Percentiles rank a stretch among this genome's conserved stretches.
Conservation (phyloP, 2,329 filamentous ascomycete species). For the Microdochium nivale region DNA sequence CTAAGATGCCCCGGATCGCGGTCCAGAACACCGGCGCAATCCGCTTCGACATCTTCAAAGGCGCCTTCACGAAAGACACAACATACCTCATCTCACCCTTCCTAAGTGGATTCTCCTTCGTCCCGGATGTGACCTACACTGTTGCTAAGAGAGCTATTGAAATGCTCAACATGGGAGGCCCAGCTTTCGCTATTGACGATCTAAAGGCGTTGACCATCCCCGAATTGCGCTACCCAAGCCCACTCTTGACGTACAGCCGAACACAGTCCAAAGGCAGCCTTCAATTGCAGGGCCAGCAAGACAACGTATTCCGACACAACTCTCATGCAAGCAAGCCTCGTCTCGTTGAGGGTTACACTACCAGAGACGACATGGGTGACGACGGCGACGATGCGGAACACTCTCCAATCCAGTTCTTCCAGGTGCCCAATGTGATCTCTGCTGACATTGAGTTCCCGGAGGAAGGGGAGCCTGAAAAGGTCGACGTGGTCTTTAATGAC, state of each 20-base stretch:
- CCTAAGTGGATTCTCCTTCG: constrained; percentile 64
- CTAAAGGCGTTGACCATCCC: constrained; percentile 40
- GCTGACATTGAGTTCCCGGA: constrained; percentile 53
- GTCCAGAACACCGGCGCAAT: constrained; percentile 86
- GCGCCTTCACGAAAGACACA: constrained; percentile 79
- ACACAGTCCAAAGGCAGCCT: constrained; percentile 7
- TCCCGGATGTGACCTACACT: constrained; percentile 73
- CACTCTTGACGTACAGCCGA: constrained; percentile 14
- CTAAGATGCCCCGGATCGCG: constrained; percentile 56
- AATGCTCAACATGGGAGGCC: constrained; percentile 46
- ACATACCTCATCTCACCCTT: constrained; percentile 87
- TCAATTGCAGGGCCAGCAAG: constrained; percentile 8
- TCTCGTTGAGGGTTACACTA: constrained; percentile 66
- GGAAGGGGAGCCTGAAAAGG: constrained; percentile 51
- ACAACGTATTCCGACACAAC: neutral
- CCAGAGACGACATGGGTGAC: constrained; percentile 69
- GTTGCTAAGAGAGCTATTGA: constrained; percentile 62
- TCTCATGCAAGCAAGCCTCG: constrained; percentile 4
- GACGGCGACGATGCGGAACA: constrained; percentile 92
- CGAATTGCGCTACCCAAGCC: constrained; percentile 26
- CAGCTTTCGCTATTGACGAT: constrained; percentile 36
- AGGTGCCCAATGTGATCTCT: constrained; percentile 78
- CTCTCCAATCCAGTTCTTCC: constrained; percentile 62
- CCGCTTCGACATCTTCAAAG: constrained; percentile 92
- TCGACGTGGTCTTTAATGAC: constrained; percentile 86